Evolutionary conservation across 345 rosid genomes (phyloP), one percentile per base, ranked within the genome.

Genomic region (Lepidium didymum): DNA sequence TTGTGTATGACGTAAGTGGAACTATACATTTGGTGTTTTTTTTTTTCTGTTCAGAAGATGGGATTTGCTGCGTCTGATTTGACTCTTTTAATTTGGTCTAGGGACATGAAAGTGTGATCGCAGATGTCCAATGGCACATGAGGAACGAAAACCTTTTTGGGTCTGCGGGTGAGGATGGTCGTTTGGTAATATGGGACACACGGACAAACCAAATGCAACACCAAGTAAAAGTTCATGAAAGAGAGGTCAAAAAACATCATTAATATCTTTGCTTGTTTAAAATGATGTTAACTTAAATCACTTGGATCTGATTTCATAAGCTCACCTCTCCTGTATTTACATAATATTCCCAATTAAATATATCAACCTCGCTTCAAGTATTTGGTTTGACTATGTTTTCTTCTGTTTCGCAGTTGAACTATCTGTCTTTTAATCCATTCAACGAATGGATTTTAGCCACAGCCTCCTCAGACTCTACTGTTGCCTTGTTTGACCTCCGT

Each of bases 391-490:
- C 38, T 13, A 59, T 46, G 13, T 13, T 65, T 12, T 25, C 35
- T 41, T 44, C 21, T 62, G 43, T 47, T 68, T 60, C 9, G 29
- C 82, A 91, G 96, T 77, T 89, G 45, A 91, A 94, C 75, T 86
- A 82, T 73, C 61, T 91, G 19, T 89, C 99, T 18, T 94, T 94
- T 78, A 94, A 94, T 80, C 84, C 85, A 0, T 85, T 75, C 61
- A 85, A 91, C 44, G 97, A 94, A 61, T 89, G 95, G 92, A 56
- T 94, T 43, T 73, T 94, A 49, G 97, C 99, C 18, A 91, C 99
- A 16, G 97, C 96, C 23, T 91, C 97, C 50, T 89, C 93, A 34
- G 99, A 94, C 73, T 76, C 90, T 1, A 87, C 96, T 1, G 84
- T 89, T 59, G 87, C 84, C 68, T 82, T 94, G 68, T 89, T 86